Conservation (phyloP, 2,329 filamentous ascomycete species). For the Geosmithia morbida region DNA sequence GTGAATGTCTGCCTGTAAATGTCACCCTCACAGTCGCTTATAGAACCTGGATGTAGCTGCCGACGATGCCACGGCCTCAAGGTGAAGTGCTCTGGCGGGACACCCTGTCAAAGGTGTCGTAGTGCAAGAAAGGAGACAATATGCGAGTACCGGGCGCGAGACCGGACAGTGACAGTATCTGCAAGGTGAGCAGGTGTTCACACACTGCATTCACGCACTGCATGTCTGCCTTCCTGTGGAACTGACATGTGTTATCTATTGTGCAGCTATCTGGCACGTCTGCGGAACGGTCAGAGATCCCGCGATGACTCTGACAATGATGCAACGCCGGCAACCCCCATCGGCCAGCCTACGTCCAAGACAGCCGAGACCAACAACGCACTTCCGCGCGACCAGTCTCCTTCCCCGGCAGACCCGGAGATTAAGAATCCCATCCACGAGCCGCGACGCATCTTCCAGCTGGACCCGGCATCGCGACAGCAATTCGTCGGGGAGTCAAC, state of each 20-base stretch:
- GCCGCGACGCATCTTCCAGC: constrained; percentile 2
- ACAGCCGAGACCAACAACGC: not conserved
- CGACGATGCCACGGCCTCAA: constrained; percentile 6
- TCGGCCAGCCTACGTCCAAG: not conserved
- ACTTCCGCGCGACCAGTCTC: constrained; percentile 2
- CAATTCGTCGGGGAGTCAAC: constrained; percentile 6
- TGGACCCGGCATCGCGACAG: constrained; percentile 4
- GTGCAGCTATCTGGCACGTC: constrained; percentile 3
- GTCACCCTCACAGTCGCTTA: not conserved
- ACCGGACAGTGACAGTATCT: constrained; percentile 3
- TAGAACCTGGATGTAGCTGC: constrained; percentile 1
- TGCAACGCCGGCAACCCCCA: not conserved
- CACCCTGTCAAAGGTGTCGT: constrained; percentile 4
- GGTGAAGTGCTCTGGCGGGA: constrained; percentile 5
- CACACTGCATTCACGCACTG: not conserved
- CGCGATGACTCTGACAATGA: not conserved
- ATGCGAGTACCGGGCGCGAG: constrained; percentile 4
- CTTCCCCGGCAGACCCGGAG: not conserved
- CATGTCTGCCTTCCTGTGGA: too few relatives aligned
- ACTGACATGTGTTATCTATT: not conserved
- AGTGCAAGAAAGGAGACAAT: constrained; percentile 3
- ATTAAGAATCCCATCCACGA: constrained; percentile 5
- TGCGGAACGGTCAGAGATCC: constrained; percentile 1
- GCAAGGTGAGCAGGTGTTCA: constrained; percentile 3
- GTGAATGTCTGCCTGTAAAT: not conserved